Conservation (phyloP, 1,139 yeast genomes). For the Suhomyces terraborum region DNA sequence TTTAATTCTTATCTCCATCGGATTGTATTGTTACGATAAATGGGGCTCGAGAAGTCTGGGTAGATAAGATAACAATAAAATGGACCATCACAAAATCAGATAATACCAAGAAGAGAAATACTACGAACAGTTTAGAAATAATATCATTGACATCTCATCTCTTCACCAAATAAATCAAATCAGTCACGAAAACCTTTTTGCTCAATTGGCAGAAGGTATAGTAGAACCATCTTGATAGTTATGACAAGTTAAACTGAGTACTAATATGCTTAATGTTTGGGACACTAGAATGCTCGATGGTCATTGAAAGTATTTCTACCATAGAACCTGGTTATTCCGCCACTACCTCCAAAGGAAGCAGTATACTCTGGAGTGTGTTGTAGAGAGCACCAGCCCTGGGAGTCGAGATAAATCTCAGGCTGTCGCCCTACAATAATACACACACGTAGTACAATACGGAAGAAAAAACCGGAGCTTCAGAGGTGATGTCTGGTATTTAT, state of each 20-base stretch:
- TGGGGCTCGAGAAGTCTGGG: constrained; percentile 39
- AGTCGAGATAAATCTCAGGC: constrained; percentile 25
- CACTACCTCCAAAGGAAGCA: constrained; percentile 41
- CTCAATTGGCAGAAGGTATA: too few species aligned
- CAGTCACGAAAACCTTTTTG: too few species aligned
- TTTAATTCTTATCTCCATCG: constrained; percentile 33
- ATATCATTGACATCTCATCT: too few species aligned
- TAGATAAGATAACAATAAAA: neutral
- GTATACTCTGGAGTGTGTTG: constrained; percentile 54
- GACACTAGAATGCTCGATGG: constrained; percentile 51
- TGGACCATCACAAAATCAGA: neutral
- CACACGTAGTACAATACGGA: constrained; percentile 51
- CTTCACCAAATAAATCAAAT: too few species aligned
- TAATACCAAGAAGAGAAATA: neutral
- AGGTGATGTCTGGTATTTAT: constrained; percentile 12
- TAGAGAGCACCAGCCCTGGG: constrained; percentile 53
- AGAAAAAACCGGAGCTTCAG: constrained; percentile 15
- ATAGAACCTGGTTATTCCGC: constrained; percentile 47
- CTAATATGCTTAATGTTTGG: constrained; percentile 31
- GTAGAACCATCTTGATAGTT: too few species aligned
- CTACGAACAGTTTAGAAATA: neutral
- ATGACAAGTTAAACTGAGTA: neutral
- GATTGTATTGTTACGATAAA: constrained; percentile 42
- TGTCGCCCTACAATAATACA: constrained; percentile 58
- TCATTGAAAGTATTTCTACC: constrained; percentile 21